Base-by-base conservation (phyloP, 352 stramenopile genomes). In the Saprolegnia parasitica region DNA sequence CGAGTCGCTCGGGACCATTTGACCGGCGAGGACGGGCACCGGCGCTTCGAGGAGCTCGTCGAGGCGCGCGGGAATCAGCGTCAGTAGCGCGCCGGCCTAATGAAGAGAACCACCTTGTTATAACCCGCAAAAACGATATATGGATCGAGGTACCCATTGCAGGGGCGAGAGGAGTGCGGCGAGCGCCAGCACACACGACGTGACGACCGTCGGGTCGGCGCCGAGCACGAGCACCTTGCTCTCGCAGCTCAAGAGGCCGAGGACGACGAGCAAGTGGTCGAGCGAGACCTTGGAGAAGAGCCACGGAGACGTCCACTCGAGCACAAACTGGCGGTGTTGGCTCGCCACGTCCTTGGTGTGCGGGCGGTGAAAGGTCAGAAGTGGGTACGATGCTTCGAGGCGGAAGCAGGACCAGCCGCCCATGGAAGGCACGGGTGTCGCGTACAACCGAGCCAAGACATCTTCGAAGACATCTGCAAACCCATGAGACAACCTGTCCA, bases 151-250 rank as follows among this genome's bases (percentile, higher is more conserved):
- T 61, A 70, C 63, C 86, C 86, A 93, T 71, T 90, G 81, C 13
- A 91, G 65, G 5, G 86, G 86, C 21, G 81, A 67, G 0, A 93
- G 74, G 39, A 93, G 64, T 6, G 86, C 90, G 23, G 80, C 89
- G 21, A 93, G 68, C 16, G 86, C 86, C 1, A 93, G 60, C 2
- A 93, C 82, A 52, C 86, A 93, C 0, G 78, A 85, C 50, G 82
- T 93, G 0, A 91, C 81, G 24, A 85, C 77, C 64, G 89, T 89
- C 32, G 88, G 84, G 56, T 93, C 81, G 61, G 87, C 76, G 2
- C 82, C 90, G 5, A 91, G 81, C 18, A 93, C 75, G 46, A 93
- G 76, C 10, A 93, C 80, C 72, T 91, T 91, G 37, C 77, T 74
- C 65, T 93, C 86, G 18, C 81, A 90, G 68, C 86, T 91, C 5